Evolutionary conservation across 495 filamentous ascomycete species (phyloP).

Genomic region (Penicillium coprophilum): DNA sequence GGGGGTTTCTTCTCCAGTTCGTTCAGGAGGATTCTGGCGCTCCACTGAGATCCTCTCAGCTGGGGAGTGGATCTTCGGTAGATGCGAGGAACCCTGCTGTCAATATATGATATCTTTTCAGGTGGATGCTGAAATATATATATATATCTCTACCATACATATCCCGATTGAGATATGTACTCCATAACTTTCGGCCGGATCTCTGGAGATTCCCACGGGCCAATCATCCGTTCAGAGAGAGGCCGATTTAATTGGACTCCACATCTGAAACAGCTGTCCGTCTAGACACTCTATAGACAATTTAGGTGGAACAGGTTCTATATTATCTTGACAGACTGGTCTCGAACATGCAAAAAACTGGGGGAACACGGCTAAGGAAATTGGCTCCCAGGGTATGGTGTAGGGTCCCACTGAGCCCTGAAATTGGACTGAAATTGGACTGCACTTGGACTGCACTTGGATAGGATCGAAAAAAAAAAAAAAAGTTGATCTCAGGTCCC

Average conservation of each 20-base stretch:
- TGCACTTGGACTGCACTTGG: too few species aligned
- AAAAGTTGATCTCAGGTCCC: too few species aligned
- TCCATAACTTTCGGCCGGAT: conserved; percentile 1
- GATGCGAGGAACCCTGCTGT: background rate
- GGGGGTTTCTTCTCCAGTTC: background rate
- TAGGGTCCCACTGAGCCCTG: too few species aligned
- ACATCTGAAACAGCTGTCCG: background rate
- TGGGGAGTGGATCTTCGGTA: background rate
- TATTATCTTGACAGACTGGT: background rate
- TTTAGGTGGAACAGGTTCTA: background rate
- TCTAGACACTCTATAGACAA: background rate
- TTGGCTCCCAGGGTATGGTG: too few species aligned
- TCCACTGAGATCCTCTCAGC: too few species aligned
- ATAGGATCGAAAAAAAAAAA: too few species aligned
- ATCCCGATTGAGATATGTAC: too few species aligned
- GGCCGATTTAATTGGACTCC: background rate
- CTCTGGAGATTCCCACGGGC: background rate
- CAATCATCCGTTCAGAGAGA: background rate
- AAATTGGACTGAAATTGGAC: background rate
- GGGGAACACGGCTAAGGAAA: background rate
- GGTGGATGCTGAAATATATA: background rate
- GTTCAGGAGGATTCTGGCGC: too few species aligned
- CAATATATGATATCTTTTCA: background rate
- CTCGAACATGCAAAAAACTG: background rate
- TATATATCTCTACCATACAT: background rate